Conservation (phyloP, 2,329 filamentous ascomycete species). For the Sporothrix curviconia region DNA sequence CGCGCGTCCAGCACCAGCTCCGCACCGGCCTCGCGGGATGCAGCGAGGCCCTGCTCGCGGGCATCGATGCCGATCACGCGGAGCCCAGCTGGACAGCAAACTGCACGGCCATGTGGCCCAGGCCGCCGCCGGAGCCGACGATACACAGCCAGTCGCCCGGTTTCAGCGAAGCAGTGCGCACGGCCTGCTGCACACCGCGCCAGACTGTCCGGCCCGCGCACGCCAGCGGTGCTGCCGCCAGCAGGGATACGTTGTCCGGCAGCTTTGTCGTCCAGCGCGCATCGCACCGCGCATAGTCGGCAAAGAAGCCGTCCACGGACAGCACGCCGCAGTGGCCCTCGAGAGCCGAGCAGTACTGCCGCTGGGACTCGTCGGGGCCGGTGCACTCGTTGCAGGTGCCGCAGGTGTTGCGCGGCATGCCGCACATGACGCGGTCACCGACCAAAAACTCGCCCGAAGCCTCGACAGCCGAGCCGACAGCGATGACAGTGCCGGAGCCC, state of each 20-base stretch:
- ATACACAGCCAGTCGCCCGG: slow-evolving; percentile 37
- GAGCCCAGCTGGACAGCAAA: slow-evolving; percentile 45
- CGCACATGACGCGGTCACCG: slow-evolving; percentile 52
- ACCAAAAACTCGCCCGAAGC: slow-evolving; percentile 29
- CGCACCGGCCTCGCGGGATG: slow-evolving; percentile 35
- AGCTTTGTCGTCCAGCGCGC: slow-evolving; percentile 37
- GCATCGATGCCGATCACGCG: slow-evolving; percentile 49
- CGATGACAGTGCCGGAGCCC: slow-evolving; percentile 49
- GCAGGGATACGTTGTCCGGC: slow-evolving; percentile 42
- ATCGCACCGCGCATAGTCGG: slow-evolving; percentile 49
- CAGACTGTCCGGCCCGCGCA: slow-evolving; percentile 51
- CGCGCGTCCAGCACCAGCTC: slow-evolving; percentile 44
- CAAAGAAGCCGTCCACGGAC: slow-evolving; percentile 45
- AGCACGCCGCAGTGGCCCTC: slow-evolving; percentile 43
- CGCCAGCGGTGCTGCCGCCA: slow-evolving; percentile 49
- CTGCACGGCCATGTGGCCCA: slow-evolving; percentile 36
- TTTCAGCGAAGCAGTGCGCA: slow-evolving; percentile 22
- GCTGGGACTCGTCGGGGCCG: slow-evolving; percentile 38
- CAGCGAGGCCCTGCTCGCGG: background rate
- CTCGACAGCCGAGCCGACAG: slow-evolving; percentile 33
- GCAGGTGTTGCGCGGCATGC: slow-evolving; percentile 47
- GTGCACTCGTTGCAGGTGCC: slow-evolving; percentile 46
- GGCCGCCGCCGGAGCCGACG: slow-evolving; percentile 43
- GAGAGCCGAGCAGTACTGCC: slow-evolving; percentile 45
- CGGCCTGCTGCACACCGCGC: slow-evolving; percentile 34